Conservation (phyloP, 1,284 basidiomycete species). For the Sporisorium exsertum region DNA sequence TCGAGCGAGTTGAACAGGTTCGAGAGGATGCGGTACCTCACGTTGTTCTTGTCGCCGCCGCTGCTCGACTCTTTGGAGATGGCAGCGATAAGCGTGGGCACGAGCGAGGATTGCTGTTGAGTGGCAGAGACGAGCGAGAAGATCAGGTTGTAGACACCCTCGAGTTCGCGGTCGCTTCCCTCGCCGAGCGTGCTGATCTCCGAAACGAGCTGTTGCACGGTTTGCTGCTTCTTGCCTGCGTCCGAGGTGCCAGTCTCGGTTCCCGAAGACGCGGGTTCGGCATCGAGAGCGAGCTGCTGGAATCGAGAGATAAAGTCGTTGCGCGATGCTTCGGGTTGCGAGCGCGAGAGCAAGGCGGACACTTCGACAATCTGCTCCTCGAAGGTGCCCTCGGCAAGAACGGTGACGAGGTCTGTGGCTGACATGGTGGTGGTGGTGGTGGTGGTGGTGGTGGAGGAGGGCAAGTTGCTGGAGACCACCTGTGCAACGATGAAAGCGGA, state of each 20-base stretch:
- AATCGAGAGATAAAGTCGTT: conserved; percentile 57
- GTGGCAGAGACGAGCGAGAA: conserved; percentile 51
- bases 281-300: conserved; percentile 50
- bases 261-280: conserved; percentile 34
- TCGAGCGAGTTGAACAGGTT: conserved; percentile 67
- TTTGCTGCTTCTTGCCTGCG: conserved; percentile 36
- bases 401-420: conserved; percentile 60
- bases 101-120: conserved; percentile 17
- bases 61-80: conserved; percentile 25
- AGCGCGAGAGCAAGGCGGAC: conserved; percentile 60
- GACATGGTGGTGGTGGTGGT: conserved; percentile 40
- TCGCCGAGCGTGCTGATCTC: conserved; percentile 55
- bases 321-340: conserved; percentile 56
- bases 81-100: conserved; percentile 42
- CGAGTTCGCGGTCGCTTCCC: conserved; percentile 64
- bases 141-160: conserved; percentile 66
- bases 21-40: conserved; percentile 58
- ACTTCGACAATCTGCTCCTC: conserved; percentile 63
- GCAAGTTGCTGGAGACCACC: neutral
- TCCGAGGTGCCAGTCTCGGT: conserved; percentile 15
- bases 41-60: conserved; percentile 46
- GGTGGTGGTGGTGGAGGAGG: neutral
- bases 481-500: neutral
- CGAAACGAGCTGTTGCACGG: conserved; percentile 51
- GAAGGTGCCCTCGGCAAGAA: conserved; percentile 65